Evolutionary conservation across 1,284 basidiomycete genomes (phyloP).

Genomic region (Rhodotorula glutinis): DNA sequence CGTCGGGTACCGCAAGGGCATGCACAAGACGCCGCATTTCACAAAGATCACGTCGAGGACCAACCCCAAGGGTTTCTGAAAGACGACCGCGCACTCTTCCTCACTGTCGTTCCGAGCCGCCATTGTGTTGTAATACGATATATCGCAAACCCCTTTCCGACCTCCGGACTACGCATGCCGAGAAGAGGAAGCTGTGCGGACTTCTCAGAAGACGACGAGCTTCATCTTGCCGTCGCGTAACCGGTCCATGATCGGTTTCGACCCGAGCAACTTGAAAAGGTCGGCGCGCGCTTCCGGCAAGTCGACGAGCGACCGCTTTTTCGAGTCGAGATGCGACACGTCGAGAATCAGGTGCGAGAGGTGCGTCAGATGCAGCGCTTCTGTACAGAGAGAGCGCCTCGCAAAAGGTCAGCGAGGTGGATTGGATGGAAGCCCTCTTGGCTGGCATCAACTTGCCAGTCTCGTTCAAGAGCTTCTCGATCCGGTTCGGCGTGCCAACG

Average conservation of each 20-base stretch:
- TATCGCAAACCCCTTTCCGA: too few relatives aligned
- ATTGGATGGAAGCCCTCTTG: neutral
- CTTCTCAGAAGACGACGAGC: slow-evolving; percentile 53
- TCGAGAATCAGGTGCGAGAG: slow-evolving; percentile 78
- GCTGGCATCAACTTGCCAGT: slow-evolving; percentile 57
- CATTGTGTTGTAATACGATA: neutral
- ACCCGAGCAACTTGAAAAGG: slow-evolving; percentile 67
- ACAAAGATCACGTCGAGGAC: slow-evolving; percentile 70
- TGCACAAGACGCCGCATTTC: slow-evolving; percentile 71
- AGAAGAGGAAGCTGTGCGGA: too few relatives aligned
- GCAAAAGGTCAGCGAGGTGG: neutral
- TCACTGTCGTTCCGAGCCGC: neutral
- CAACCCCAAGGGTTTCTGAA: slow-evolving; percentile 86
- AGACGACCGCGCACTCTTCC: slow-evolving; percentile 18
- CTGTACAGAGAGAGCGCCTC: slow-evolving; percentile 49
- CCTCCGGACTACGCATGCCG: too few relatives aligned
- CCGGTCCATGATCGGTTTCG: slow-evolving; percentile 59
- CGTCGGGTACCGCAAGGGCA: slow-evolving; percentile 80
- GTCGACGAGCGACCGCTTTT: slow-evolving; percentile 69
- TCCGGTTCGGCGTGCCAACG: slow-evolving; percentile 73
- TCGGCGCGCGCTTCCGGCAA: slow-evolving; percentile 77
- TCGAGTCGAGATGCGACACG: slow-evolving; percentile 60
- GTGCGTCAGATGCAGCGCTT: slow-evolving; percentile 64
- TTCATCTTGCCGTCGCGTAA: slow-evolving; percentile 68
- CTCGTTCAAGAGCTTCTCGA: slow-evolving; percentile 73